Conservation (phyloP, 768 basidiomycete genomes). For the Calocera viscosa region DNA sequence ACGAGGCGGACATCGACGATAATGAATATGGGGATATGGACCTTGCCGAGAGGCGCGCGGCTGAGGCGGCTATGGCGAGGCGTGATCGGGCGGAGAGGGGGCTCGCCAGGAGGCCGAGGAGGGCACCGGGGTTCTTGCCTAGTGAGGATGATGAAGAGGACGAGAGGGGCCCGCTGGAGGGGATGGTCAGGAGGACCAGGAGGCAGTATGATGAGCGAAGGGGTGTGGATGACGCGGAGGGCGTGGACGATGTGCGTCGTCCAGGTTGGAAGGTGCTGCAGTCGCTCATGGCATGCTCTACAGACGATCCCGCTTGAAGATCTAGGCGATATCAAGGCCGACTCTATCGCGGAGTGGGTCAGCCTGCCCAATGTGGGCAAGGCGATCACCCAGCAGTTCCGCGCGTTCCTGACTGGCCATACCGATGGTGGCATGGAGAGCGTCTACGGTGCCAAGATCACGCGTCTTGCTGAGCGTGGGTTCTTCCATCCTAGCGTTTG, state of each 20-base stretch:
- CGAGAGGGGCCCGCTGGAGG: slow-evolving; percentile 47
- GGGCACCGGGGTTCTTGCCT: slow-evolving; percentile 78
- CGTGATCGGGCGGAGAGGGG: slow-evolving; percentile 64
- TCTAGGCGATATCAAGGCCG: slow-evolving; percentile 93
- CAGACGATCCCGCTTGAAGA: slow-evolving; percentile 93
- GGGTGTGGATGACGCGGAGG: slow-evolving; percentile 84
- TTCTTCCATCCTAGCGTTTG: not conserved
- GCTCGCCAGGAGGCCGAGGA: slow-evolving; percentile 59
- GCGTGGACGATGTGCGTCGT: slow-evolving; percentile 62
- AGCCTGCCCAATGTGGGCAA: slow-evolving; percentile 80
- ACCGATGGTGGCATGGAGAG: slow-evolving; percentile 84
- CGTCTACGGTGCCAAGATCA: slow-evolving; percentile 89
- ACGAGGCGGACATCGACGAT: slow-evolving; percentile 77
- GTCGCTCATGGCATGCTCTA: slow-evolving; percentile 10
- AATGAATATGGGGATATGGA: slow-evolving; percentile 56
- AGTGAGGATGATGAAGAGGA: slow-evolving; percentile 61
- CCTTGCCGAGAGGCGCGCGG: slow-evolving; percentile 59
- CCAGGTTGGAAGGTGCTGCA: not conserved
- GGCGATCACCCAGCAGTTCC: slow-evolving; percentile 84
- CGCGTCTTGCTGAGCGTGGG: slow-evolving; percentile 86
- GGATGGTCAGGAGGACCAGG: slow-evolving; percentile 70
- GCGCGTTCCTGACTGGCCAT: slow-evolving; percentile 89
- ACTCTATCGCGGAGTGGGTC: slow-evolving; percentile 96
- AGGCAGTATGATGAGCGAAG: slow-evolving; percentile 88
- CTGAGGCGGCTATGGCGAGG: slow-evolving; percentile 76